Base-by-base conservation (phyloP, 768 basidiomycete genomes). In the Leccinum obscurum region DNA sequence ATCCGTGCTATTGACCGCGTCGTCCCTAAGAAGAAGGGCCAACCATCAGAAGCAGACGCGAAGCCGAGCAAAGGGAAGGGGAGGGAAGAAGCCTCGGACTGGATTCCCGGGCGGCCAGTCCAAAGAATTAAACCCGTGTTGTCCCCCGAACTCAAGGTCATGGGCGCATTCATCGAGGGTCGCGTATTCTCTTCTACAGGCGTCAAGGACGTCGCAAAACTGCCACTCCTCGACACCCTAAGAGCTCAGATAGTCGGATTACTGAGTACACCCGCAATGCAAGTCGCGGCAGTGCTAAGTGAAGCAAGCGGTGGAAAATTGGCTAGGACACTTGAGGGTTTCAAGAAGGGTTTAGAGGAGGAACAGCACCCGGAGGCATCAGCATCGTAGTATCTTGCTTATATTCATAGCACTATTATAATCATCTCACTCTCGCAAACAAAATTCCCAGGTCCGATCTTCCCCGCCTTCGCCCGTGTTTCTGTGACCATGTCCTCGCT, bases 371-470 rank as follows among this genome's bases (percentile, higher is more conserved):
- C 61, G 4, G 65, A 70, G 37, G 20, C 60, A 48, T 51, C 64
- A 59, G 37, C 67, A 55, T 67, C 63, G 54, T 76, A 68, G 60
- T 57, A 63, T 57, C 55, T 46, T 58, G 53, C 39, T 62, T 54
- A 46, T 59, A 62, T 61, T 56, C 54, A 56, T 62, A 26, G 32
- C 32, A 37, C 52, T 44, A 55, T 59, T 17, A n/a, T 54, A 54
- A 22, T 26, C 28, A 26, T 15, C 52, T 65, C 54, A 68, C 20
- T 71, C 72, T 58, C 64, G 66, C 58, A 83, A 62, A 73, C 81
- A 93, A 75, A 95, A 94, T 73, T 95, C 91, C 93, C 93, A 95
- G 62, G 91, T 94, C 61, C 92, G 79, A 64, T 93, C 90, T 66
- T 87, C 90, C 52, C 86, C 90, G 9, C 84, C 88, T 68, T 85